phyloP scores from a whole-genome alignment of 2,329 filamentous ascomycete genomes.

The Achaetomium macrosporum region DNA sequence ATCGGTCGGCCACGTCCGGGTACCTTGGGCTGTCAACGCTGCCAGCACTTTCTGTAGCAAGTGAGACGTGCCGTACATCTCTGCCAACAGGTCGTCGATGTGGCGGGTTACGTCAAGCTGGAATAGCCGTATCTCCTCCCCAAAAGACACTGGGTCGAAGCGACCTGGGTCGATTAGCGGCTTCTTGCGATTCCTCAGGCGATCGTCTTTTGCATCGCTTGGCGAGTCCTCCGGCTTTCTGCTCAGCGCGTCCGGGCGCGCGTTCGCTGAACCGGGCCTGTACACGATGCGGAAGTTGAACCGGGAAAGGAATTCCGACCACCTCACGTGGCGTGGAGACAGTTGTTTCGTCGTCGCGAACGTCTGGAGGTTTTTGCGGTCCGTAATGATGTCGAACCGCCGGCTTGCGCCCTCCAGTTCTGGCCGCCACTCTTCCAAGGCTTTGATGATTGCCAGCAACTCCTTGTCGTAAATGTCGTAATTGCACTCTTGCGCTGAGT shows the following conservation, averaged over 20 bases:
- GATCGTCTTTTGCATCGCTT: neutral
- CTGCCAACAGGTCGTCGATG: neutral
- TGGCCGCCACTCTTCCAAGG: neutral
- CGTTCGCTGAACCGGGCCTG: neutral
- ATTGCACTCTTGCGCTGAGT: neutral
- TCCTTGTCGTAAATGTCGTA: neutral
- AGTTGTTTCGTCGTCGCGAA: neutral
- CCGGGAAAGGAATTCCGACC: neutral
- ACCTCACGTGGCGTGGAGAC: neutral
- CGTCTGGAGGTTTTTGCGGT: slow-evolving; percentile 1
- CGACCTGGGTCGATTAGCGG: neutral
- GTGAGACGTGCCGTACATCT: neutral
- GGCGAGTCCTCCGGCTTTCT: neutral
- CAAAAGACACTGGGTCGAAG: neutral
- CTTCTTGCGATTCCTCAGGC: neutral
- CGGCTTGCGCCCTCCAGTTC: neutral
- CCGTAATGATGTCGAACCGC: neutral
- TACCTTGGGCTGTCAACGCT: neutral
- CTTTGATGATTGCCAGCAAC: neutral
- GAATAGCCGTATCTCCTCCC: neutral
- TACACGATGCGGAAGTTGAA: neutral
- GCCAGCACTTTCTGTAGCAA: neutral
- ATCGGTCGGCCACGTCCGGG: neutral
- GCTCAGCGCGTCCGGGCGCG: neutral
- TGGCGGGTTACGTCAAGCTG: neutral